Conservation (phyloP, 2,329 filamentous ascomycete genomes). For the Pseudogymnoascus sp. region DNA sequence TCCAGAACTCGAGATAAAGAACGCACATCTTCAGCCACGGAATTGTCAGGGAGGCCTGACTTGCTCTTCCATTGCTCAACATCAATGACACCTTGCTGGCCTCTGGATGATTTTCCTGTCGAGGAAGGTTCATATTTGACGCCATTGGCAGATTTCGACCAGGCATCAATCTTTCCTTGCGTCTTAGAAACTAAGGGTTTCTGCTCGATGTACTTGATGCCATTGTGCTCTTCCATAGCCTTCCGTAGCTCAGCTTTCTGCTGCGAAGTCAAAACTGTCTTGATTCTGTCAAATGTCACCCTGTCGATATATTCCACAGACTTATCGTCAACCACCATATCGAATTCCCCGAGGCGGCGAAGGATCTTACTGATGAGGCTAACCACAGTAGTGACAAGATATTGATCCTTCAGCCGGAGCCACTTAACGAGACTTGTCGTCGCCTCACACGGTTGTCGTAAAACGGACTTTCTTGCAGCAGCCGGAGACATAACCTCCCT, state of each 20-base stretch:
- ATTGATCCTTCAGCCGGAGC: constrained; percentile 82
- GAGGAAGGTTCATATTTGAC: constrained; percentile 24
- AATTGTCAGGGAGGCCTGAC: background rate
- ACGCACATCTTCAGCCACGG: constrained; percentile 6
- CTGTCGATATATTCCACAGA: constrained; percentile 53
- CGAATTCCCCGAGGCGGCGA: constrained; percentile 67
- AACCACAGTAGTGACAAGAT: constrained; percentile 74
- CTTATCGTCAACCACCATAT: constrained; percentile 58
- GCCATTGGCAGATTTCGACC: constrained; percentile 46
- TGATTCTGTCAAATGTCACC: constrained; percentile 49
- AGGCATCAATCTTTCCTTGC: constrained; percentile 53
- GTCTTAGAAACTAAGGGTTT: constrained; percentile 39
- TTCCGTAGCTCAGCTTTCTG: constrained; percentile 77
- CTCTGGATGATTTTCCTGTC: background rate
- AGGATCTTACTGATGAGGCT: constrained; percentile 79
- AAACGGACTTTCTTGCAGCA: constrained; percentile 42
- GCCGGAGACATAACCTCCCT: constrained; percentile 23
- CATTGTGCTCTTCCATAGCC: constrained; percentile 51
- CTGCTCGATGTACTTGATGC: constrained; percentile 42
- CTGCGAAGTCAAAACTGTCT: constrained; percentile 70
- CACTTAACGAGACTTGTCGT: constrained; percentile 71
- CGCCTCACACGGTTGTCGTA: constrained; percentile 57
- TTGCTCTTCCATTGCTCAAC: constrained; percentile 9
- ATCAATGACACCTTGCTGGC: constrained; percentile 9
- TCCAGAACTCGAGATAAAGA: constrained; percentile 10